These are phyloP conservation scores for Endocarpon pusillum DNA, from an alignment of 495 filamentous ascomycete species.

Conservation along the genomic window DNA sequence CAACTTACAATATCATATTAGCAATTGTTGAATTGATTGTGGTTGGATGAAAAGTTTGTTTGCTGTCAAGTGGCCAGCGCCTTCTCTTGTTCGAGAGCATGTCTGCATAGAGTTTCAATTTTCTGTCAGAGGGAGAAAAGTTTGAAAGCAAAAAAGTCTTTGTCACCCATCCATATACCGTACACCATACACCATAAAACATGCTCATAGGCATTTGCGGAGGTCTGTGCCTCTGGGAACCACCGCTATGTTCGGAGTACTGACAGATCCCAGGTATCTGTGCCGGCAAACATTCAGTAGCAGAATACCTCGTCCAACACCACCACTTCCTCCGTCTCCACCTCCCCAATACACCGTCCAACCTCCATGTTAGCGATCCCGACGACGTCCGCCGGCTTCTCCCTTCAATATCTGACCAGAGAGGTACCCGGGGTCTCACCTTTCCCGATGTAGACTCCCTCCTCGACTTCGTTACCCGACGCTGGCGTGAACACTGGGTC, in stretches of 20 bases:
- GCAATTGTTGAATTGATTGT: no score
- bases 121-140: no score
- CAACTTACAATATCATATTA: no score
- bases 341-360: constrained; percentile 9
- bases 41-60: no score
- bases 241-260: constrained; percentile 3
- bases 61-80: no score
- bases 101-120: no score
- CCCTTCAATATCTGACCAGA: no score
- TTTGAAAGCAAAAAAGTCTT: no score
- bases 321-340: constrained; percentile 48
- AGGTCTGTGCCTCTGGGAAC: constrained; percentile 32
- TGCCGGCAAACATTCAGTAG: constrained; percentile 75
- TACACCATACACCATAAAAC: no score
- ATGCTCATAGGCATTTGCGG: constrained; percentile 95
- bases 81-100: no score
- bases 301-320: constrained; percentile 59
- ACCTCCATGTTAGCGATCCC: constrained; percentile 42
- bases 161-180: no score
- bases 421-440: no score
- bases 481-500: constrained; percentile 70
- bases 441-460: constrained; percentile 23
- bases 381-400: constrained; percentile 87
- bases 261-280: constrained; percentile 50
- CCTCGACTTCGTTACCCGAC: constrained; percentile 67